Percentiles rank a stretch among this genome's conserved stretches.
These are phyloP conservation scores for Lavandula angustifolia DNA, from an alignment of 257 asterid species.

Conservation along the genomic window DNA sequence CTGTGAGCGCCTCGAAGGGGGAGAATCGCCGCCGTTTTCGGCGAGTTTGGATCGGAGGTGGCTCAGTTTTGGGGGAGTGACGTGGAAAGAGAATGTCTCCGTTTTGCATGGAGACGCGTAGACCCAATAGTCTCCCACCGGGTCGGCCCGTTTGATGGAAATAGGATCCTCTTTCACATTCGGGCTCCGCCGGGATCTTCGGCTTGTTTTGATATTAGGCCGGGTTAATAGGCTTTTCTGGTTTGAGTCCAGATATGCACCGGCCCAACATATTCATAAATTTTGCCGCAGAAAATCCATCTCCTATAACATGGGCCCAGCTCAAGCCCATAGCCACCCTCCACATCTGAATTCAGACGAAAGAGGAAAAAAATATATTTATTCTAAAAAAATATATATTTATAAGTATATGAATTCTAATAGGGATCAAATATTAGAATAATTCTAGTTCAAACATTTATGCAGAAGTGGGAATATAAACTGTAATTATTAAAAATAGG, in stretches of 20 bases:
- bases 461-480: too few species aligned
- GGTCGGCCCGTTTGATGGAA: conserved; percentile 63
- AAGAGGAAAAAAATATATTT: too few species aligned
- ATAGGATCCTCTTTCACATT: conserved; percentile 36
- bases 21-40: conserved; percentile 17
- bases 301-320: conserved; percentile 94
- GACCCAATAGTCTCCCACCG: conserved; percentile 79
- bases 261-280: conserved; percentile 51
- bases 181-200: conserved; percentile 10
- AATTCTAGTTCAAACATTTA: too few species aligned
- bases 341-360: conserved; percentile 79
- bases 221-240: conserved; percentile 30
- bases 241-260: conserved; percentile 36
- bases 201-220: conserved; percentile 39
- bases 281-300: conserved; percentile 61
- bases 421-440: too few species aligned
- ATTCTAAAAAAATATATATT: too few species aligned
- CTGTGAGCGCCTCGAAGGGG: conserved; percentile 68
- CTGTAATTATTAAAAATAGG: too few species aligned
- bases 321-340: conserved; percentile 72
- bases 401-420: too few species aligned
- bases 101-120: conserved; percentile 40
- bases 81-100: conserved; percentile 56
- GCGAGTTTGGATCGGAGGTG: conserved; percentile 41
- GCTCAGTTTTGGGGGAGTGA: conserved; percentile 44